Percentiles rank a stretch among this genome's conserved stretches.
phyloP scores from a whole-genome alignment of 305 asterid genomes.

The Coffea humblotiana region DNA sequence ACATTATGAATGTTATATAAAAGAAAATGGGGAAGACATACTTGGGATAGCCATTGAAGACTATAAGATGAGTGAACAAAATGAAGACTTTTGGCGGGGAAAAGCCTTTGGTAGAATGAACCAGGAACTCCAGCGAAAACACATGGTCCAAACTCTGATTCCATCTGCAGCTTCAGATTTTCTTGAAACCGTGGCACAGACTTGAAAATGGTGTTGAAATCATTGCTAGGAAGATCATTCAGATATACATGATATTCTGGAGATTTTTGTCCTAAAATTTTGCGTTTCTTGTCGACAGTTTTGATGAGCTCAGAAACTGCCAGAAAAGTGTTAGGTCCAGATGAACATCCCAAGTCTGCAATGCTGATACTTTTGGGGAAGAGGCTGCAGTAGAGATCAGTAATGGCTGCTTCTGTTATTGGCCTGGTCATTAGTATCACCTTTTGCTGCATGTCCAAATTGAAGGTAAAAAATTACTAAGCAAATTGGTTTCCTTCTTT shows the following conservation, averaged over 20 bases:
- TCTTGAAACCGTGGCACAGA: conserved; percentile 18
- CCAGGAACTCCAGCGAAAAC: conserved; percentile 28
- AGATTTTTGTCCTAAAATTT: conserved; percentile 13
- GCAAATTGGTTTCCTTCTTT: neutral
- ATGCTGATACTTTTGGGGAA: conserved; percentile 20
- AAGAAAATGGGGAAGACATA: neutral
- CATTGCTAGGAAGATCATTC: conserved; percentile 32
- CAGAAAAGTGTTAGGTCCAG: conserved; percentile 31
- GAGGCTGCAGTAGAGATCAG: conserved; percentile 11
- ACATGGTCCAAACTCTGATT: conserved; percentile 11
- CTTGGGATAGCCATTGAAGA: conserved; percentile 36
- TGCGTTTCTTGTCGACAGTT: conserved; percentile 11
- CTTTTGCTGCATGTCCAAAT: conserved; percentile 19
- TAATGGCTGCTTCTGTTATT: conserved; percentile 19
- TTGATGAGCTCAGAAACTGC: conserved; percentile 23
- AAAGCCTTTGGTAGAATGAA: conserved; percentile 26
- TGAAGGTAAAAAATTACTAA: neutral
- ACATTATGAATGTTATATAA: no score
- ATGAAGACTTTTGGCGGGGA: conserved; percentile 25
- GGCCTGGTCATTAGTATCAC: conserved; percentile 25
- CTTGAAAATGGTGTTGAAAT: conserved; percentile 27
- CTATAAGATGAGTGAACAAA: conserved; percentile 35
- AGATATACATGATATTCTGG: conserved; percentile 22
- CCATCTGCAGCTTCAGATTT: conserved; percentile 3
- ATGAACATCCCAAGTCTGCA: conserved; percentile 33